These are phyloP conservation scores for Suhomyces ambrosiae DNA, from an alignment of 1,139 yeast genomes.

Conservation along the genomic window DNA sequence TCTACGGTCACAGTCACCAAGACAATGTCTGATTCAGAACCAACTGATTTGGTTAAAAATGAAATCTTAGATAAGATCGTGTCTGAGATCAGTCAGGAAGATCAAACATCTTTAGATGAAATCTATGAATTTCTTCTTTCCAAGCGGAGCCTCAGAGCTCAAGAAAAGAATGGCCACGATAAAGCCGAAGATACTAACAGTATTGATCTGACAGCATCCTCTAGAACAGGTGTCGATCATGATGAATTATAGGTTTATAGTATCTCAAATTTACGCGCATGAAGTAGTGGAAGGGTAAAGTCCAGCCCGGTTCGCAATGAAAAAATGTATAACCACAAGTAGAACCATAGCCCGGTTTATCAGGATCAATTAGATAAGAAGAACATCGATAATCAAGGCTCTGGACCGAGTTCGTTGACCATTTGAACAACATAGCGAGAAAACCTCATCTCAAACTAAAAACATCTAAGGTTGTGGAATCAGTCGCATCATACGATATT, in stretches of 20 bases:
- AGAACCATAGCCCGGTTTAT: neutral
- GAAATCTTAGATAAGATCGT: conserved; percentile 6
- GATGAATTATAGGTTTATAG: neutral
- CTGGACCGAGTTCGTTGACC: neutral
- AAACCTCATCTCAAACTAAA: neutral
- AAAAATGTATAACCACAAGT: conserved; percentile 1
- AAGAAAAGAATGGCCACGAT: neutral
- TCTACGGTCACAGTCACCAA: conserved; percentile 1
- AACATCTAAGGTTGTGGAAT: neutral
- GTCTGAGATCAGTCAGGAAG: conserved; percentile 4
- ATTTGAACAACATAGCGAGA: neutral
- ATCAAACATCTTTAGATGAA: conserved; percentile 3
- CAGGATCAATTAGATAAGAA: conserved; percentile 1
- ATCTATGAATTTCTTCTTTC: conserved; percentile 3
- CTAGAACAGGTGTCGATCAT: neutral
- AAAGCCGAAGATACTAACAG: neutral
- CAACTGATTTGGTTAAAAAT: neutral
- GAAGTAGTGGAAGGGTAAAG: neutral
- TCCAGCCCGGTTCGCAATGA: conserved; percentile 1
- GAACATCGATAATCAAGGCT: neutral
- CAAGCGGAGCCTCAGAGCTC: neutral
- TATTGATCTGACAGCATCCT: no score
- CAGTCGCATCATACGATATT: conserved; percentile 5
- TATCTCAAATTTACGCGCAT: neutral
- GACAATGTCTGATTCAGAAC: neutral